Conservation (phyloP, 345 rosid species). For the Aethionema arabicum region DNA sequence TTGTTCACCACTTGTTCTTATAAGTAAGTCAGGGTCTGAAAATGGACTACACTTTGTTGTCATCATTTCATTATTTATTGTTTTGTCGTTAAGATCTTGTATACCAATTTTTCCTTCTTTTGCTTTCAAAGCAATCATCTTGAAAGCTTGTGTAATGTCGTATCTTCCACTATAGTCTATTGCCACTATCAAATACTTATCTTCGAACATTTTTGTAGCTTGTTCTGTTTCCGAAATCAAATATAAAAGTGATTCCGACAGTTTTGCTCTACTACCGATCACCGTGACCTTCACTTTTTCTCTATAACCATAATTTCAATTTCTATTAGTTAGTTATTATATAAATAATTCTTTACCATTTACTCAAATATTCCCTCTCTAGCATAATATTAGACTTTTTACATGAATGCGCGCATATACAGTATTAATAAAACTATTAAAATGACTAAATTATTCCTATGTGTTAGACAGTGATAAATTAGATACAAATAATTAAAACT, state of each 20-base stretch:
- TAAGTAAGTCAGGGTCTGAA: conserved; percentile 58
- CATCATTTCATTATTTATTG: conserved; percentile 55
- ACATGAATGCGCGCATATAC: too few relatives aligned
- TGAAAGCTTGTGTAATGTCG: conserved; percentile 59
- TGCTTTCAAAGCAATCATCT: conserved; percentile 46
- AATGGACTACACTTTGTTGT: conserved; percentile 53
- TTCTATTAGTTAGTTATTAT: too few relatives aligned
- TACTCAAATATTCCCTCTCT: too few relatives aligned
- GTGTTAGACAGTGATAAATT: too few relatives aligned
- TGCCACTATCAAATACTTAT: conserved; percentile 54
- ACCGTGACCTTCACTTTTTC: conserved; percentile 43
- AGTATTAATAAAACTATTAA: too few relatives aligned
- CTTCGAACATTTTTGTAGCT: conserved; percentile 40
- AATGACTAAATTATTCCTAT: too few relatives aligned
- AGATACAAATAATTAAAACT: too few relatives aligned
- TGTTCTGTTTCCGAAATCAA: conserved; percentile 42
- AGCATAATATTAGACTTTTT: too few relatives aligned
- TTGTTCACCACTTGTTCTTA: conserved; percentile 67
- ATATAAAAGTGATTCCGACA: conserved; percentile 40
- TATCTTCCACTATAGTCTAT: conserved; percentile 61
- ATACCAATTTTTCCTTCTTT: conserved; percentile 42
- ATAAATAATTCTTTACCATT: too few relatives aligned
- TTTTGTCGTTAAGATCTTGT: conserved; percentile 49
- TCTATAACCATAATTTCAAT: too few relatives aligned
- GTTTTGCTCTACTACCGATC: conserved; percentile 53